These are phyloP conservation scores for Rachicladosporium sp. DNA, from an alignment of 2,329 filamentous ascomycete species.

Conservation along the genomic window DNA sequence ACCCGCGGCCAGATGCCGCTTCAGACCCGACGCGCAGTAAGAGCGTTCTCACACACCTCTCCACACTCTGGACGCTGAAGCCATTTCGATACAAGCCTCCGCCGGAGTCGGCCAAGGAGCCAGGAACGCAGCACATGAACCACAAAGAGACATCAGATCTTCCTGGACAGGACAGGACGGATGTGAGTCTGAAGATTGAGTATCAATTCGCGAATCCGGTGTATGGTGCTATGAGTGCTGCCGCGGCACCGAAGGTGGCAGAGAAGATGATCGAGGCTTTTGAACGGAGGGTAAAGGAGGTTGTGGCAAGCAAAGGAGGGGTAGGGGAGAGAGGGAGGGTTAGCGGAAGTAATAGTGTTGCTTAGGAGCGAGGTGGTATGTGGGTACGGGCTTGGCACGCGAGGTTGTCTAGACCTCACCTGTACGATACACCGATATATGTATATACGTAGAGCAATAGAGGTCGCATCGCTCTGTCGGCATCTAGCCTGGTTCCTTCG, in stretches of 20 bases:
- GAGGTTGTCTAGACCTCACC: too few relatives aligned
- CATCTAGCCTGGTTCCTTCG: too few relatives aligned
- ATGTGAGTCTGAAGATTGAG: conserved; percentile 63
- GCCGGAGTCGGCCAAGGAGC: conserved; percentile 26
- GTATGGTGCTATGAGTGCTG: conserved; percentile 68
- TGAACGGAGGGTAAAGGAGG: conserved; percentile 59
- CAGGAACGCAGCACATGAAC: conserved; percentile 15
- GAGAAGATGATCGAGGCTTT: conserved; percentile 88
- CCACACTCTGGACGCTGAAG: conserved; percentile 56
- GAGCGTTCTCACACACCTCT: conserved; percentile 51
- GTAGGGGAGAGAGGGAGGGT: not conserved
- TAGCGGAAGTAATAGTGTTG: not conserved
- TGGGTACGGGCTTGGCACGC: too few relatives aligned
- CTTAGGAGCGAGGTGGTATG: too few relatives aligned
- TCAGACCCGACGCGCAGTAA: conserved; percentile 24
- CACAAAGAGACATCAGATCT: conserved; percentile 31
- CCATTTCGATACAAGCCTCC: conserved; percentile 35
- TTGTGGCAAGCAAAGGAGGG: conserved; percentile 24
- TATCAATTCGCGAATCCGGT: conserved; percentile 84
- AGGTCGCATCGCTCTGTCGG: too few relatives aligned
- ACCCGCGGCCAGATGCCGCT: conserved; percentile 22
- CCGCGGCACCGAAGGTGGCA: conserved; percentile 73
- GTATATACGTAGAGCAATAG: too few relatives aligned
- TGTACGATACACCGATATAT: too few relatives aligned
- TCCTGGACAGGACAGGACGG: conserved; percentile 42